Percentiles rank a stretch among this genome's conserved stretches.
Conservation (phyloP, 1,284 basidiomycete genomes). For the Cutaneotrichosporon sp. region DNA sequence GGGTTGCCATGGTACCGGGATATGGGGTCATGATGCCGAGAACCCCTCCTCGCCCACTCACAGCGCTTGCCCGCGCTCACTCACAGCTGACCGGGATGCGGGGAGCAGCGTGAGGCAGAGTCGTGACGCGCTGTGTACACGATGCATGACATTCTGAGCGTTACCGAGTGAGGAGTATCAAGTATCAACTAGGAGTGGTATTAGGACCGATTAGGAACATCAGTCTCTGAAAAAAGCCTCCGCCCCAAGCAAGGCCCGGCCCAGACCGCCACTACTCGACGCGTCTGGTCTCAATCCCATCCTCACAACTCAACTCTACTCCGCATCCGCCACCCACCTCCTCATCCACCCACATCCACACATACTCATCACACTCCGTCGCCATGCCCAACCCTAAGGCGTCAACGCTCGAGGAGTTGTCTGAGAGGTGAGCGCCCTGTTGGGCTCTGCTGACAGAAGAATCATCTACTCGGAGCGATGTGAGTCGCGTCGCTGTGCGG, state of each 20-base stretch:
- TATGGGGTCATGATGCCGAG: neutral
- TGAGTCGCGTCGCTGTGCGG: conserved; percentile 21
- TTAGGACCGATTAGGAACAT: neutral
- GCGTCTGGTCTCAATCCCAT: conserved; percentile 5
- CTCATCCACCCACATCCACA: neutral
- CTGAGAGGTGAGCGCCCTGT: conserved; percentile 42
- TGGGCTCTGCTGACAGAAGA: conserved; percentile 30
- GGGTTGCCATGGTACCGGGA: neutral
- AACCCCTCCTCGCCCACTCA: too few relatives aligned
- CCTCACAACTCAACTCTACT: neutral
- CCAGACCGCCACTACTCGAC: neutral
- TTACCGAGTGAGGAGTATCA: neutral
- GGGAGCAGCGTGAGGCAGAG: too few relatives aligned
- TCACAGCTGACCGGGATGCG: too few relatives aligned
- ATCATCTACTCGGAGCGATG: conserved; percentile 54
- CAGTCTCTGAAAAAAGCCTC: neutral
- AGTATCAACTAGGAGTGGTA: neutral
- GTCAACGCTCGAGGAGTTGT: conserved; percentile 48
- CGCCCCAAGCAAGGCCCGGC: neutral
- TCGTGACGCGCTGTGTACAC: too few relatives aligned
- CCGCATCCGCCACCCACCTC: neutral
- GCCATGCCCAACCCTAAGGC: conserved; percentile 9
- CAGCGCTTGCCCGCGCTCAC: too few relatives aligned
- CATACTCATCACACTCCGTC: neutral
- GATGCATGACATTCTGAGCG: too few relatives aligned